phyloP scores from a whole-genome alignment of 345 rosid genomes.

The Gossypium mustelinum region DNA sequence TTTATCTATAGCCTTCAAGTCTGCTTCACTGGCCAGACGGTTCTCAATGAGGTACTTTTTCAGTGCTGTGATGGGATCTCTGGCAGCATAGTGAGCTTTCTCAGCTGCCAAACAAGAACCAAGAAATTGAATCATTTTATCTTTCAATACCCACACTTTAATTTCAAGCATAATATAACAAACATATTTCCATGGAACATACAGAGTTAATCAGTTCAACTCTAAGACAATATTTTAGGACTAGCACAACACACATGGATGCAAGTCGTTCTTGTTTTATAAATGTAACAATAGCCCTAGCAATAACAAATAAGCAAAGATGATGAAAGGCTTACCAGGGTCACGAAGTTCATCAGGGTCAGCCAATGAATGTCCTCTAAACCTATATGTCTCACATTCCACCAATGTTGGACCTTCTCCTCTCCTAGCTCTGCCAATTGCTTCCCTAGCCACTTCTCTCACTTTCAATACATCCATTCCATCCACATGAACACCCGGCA shows the following conservation, averaged over 20 bases:
- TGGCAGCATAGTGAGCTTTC: conserved; percentile 69
- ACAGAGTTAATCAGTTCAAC: background rate
- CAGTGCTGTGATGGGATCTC: conserved; percentile 69
- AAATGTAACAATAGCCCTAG: background rate
- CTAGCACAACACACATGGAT: background rate
- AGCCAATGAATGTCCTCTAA: conserved; percentile 88
- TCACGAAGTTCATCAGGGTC: conserved; percentile 94
- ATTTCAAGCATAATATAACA: background rate
- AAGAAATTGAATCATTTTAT: conserved; percentile 4
- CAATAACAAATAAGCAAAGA: background rate
- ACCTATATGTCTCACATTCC: conserved; percentile 84
- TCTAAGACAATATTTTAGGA: background rate
- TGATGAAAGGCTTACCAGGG: conserved; percentile 45
- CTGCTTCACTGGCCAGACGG: conserved; percentile 54
- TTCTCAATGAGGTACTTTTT: conserved; percentile 63
- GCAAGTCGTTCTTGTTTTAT: background rate
- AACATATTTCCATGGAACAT: background rate
- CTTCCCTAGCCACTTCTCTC: conserved; percentile 75
- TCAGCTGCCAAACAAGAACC: conserved; percentile 47
- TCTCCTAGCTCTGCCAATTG: conserved; percentile 67
- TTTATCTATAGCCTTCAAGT: conserved; percentile 68
- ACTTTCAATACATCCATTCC: conserved; percentile 91
- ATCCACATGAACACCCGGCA: conserved; percentile 81
- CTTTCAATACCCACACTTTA: background rate
- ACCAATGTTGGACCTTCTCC: conserved; percentile 90